phyloP scores from a whole-genome alignment of 306 rosid genomes.

The Chamaecrista fasciculata region DNA sequence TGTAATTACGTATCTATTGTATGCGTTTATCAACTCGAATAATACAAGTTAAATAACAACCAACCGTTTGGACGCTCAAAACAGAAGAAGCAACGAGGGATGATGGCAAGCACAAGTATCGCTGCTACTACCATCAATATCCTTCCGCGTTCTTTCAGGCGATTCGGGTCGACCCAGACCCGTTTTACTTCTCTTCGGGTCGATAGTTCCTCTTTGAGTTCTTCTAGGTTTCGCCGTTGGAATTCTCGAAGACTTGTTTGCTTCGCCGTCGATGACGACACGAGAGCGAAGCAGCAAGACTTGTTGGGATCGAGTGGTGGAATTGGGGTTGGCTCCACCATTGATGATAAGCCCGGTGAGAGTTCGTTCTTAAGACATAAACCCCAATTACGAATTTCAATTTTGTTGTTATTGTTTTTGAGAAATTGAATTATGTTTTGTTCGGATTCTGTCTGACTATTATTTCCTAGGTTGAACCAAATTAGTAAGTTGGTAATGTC shows the following conservation, averaged over 20 bases:
- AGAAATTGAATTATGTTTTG: too few relatives aligned
- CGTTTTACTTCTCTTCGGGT: constrained; percentile 36
- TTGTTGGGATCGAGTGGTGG: constrained; percentile 21
- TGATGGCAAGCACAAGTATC: constrained; percentile 56
- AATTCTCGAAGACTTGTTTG: constrained; percentile 42
- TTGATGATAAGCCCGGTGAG: constrained; percentile 70
- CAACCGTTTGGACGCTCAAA: constrained; percentile 30
- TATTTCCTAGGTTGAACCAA: too few relatives aligned
- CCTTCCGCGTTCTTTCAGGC: constrained; percentile 38
- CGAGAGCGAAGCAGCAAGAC: constrained; percentile 53
- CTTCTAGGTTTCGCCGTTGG: constrained; percentile 27
- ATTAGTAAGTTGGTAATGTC: too few relatives aligned
- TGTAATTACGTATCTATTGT: too few relatives aligned
- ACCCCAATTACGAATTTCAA: background rate
- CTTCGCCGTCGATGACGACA: constrained; percentile 71
- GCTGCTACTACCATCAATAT: constrained; percentile 44
- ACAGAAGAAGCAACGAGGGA: background rate
- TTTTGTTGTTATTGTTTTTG: background rate
- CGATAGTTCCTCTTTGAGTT: constrained; percentile 18
- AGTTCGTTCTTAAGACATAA: too few relatives aligned
- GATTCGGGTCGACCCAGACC: constrained; percentile 35
- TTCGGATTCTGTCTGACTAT: too few relatives aligned
- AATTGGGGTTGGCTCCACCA: constrained; percentile 47
- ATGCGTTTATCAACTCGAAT: too few relatives aligned
- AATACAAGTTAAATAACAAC: too few relatives aligned